phyloP scores from a whole-genome alignment of 2,329 filamentous ascomycete species.

The Aspergillus sp. region DNA sequence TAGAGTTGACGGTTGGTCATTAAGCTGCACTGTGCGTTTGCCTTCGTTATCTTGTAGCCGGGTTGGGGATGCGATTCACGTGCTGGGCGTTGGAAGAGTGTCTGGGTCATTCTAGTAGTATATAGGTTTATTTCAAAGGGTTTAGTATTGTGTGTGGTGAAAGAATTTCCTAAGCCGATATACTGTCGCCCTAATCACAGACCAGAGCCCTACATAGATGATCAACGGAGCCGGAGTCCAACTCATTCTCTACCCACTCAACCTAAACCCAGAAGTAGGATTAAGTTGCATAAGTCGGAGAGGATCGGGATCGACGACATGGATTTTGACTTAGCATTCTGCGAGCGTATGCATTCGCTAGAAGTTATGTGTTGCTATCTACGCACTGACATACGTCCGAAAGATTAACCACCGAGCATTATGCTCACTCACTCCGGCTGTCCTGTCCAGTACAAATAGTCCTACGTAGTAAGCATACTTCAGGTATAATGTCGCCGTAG shows the following conservation, averaged over 20 bases:
- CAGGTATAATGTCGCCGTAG: not conserved
- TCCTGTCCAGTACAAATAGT: not conserved
- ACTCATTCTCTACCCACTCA: not conserved
- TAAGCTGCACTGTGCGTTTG: no score
- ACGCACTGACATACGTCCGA: not conserved
- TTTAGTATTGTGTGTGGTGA: no score
- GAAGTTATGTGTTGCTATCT: not conserved
- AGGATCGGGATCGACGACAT: conserved; percentile 14
- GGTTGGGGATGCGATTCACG: no score
- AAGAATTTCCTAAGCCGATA: no score
- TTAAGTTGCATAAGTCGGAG: conserved; percentile 16
- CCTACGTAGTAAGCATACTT: not conserved
- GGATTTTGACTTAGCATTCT: conserved; percentile 3
- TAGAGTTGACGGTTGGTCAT: not conserved
- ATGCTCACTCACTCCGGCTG: not conserved
- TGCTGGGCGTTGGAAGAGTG: no score
- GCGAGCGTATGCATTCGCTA: not conserved
- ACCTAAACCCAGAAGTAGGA: not conserved
- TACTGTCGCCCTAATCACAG: no score
- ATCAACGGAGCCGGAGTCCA: no score
- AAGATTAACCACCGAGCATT: not conserved
- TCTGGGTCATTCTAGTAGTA: no score
- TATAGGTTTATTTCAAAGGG: no score
- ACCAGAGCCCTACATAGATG: no score
- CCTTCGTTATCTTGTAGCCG: no score